Evolutionary conservation across 257 asterid species (phyloP).

Genomic region (Petunia secreta): DNA sequence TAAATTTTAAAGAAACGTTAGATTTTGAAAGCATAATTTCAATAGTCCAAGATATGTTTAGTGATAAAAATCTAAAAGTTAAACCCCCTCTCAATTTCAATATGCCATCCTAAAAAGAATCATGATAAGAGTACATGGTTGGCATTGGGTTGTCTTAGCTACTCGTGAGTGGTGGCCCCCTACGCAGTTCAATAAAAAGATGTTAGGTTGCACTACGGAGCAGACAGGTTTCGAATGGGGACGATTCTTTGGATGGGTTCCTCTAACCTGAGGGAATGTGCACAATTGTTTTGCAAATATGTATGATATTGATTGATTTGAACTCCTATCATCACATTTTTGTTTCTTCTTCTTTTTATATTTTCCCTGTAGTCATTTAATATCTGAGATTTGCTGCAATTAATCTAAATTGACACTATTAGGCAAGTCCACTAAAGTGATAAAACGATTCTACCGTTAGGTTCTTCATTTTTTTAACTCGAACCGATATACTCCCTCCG

Average conservation of each 20-base stretch:
- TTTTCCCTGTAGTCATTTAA: too few relatives aligned
- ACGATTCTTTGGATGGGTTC: conserved; percentile 29
- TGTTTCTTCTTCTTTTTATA: too few relatives aligned
- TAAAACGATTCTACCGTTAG: too few relatives aligned
- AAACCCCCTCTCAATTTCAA: conserved; percentile 21
- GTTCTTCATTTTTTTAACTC: too few relatives aligned
- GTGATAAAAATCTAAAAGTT: not conserved
- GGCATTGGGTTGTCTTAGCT: conserved; percentile 28
- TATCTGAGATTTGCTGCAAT: too few relatives aligned
- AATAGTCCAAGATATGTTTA: not conserved
- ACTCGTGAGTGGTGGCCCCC: conserved; percentile 67
- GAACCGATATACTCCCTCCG: too few relatives aligned
- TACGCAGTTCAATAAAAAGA: conserved; percentile 28
- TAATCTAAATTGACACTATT: too few relatives aligned
- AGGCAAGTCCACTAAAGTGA: too few relatives aligned
- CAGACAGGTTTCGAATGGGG: conserved; percentile 28
- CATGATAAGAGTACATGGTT: conserved; percentile 22
- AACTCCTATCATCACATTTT: not conserved
- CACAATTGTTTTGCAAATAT: not conserved
- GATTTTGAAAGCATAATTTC: not conserved
- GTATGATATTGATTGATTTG: not conserved
- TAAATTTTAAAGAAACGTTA: not conserved
- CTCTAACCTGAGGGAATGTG: conserved; percentile 16
- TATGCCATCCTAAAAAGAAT: conserved; percentile 25
- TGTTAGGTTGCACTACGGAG: conserved; percentile 33